A percentile compares a stretch with the other conserved stretches of the same genome.
Evolutionary conservation across 2,329 filamentous ascomycete species (phyloP).

Genomic region (Achaetomium macrosporum): DNA sequence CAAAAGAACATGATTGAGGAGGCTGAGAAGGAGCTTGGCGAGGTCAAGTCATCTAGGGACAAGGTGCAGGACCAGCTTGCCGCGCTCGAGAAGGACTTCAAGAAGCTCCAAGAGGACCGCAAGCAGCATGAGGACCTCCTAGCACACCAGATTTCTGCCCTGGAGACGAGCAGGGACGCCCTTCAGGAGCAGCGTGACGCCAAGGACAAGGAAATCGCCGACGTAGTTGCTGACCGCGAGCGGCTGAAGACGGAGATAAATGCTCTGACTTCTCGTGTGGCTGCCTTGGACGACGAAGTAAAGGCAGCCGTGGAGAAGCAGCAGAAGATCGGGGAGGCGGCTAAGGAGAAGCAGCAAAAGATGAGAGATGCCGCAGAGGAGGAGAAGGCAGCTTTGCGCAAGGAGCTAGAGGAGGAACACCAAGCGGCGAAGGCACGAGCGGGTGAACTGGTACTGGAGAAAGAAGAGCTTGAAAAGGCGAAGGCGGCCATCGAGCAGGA

Average conservation of each 20-base stretch:
- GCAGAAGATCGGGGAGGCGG: slow-evolving; percentile 20
- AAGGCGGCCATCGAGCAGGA: slow-evolving; percentile 26
- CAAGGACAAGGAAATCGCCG: slow-evolving; percentile 23
- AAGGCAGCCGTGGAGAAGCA: slow-evolving; percentile 21
- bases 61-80: slow-evolving; percentile 14
- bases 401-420: slow-evolving; percentile 24
- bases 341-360: slow-evolving; percentile 27
- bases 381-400: slow-evolving; percentile 19
- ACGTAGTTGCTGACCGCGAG: slow-evolving; percentile 18
- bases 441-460: slow-evolving; percentile 26
- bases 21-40: slow-evolving; percentile 33
- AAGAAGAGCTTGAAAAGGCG: slow-evolving; percentile 26
- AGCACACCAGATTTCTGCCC: slow-evolving; percentile 21
- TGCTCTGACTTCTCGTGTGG: slow-evolving; percentile 8
- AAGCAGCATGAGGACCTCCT: slow-evolving; percentile 21
- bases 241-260: slow-evolving; percentile 16
- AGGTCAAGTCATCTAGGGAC: slow-evolving; percentile 25
- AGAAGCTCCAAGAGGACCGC: slow-evolving; percentile 19
- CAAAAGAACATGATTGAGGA: slow-evolving; percentile 33
- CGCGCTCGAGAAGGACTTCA: slow-evolving; percentile 17
- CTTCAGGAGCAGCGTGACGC: slow-evolving; percentile 23
- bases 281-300: slow-evolving; percentile 14
- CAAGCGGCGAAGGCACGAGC: slow-evolving; percentile 19
- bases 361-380: slow-evolving; percentile 21
- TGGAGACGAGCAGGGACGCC: slow-evolving; percentile 20